Conservation (phyloP, 768 basidiomycete species). For the Calvatia gigantea region DNA sequence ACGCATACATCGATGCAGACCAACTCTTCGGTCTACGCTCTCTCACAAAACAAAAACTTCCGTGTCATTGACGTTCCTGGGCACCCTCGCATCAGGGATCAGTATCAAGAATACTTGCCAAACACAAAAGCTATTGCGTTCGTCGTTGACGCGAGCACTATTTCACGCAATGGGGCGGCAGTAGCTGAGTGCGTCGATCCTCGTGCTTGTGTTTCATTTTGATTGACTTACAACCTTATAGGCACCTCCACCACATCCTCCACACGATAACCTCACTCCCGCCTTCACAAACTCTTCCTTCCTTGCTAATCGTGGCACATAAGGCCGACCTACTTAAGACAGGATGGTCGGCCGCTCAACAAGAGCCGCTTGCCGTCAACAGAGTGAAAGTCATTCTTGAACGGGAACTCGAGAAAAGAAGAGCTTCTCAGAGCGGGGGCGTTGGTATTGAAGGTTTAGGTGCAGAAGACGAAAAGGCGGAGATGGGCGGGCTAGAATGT, state of each 20-base stretch:
- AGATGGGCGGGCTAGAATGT: conserved; percentile 76
- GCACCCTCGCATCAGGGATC: conserved; percentile 76
- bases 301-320: conserved; percentile 68
- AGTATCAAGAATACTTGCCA: conserved; percentile 62
- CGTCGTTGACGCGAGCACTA: conserved; percentile 74
- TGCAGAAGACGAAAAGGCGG: conserved; percentile 58
- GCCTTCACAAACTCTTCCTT: conserved; percentile 60
- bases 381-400: conserved; percentile 78
- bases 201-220: not conserved
- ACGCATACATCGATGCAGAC: conserved; percentile 79
- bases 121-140: conserved; percentile 69
- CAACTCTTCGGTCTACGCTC: conserved; percentile 48
- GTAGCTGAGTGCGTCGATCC: conserved; percentile 74
- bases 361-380: conserved; percentile 48
- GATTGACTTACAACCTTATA: conserved; percentile 24
- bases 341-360: conserved; percentile 26
- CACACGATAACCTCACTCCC: conserved; percentile 70
- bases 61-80: conserved; percentile 76
- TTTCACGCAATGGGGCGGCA: conserved; percentile 69
- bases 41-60: conserved; percentile 43
- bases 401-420: conserved; percentile 79
- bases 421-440: conserved; percentile 57
- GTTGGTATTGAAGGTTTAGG: conserved; percentile 74
- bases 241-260: conserved; percentile 71
- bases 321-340: conserved; percentile 70